phyloP scores from a whole-genome alignment of 352 stramenopile genomes.

The Phytophthora hybrid region DNA sequence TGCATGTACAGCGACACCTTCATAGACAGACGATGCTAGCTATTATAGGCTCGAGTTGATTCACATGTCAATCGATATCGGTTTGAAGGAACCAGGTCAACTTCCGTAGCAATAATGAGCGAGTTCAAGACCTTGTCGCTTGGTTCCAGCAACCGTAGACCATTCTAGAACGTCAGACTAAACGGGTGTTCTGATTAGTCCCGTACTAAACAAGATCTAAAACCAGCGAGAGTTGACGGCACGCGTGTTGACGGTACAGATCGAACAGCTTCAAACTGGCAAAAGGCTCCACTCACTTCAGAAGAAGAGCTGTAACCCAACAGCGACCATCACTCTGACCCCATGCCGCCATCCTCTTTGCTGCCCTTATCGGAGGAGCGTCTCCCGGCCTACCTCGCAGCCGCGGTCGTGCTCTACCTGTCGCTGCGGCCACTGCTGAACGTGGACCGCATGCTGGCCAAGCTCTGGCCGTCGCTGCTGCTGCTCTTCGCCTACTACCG shows the following conservation, averaged over 20 bases:
- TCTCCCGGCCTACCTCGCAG: conserved; percentile 45
- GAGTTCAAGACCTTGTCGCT: too few relatives aligned
- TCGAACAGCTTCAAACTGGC: too few relatives aligned
- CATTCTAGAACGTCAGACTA: conserved; percentile 19
- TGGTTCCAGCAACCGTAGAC: background rate
- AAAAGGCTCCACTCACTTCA: conserved; percentile 3
- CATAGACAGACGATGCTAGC: too few relatives aligned
- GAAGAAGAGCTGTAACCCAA: background rate
- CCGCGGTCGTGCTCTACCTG: conserved; percentile 58
- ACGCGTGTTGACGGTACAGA: background rate
- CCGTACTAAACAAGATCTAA: background rate
- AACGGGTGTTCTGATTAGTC: conserved; percentile 32
- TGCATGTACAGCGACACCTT: too few relatives aligned
- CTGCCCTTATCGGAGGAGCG: conserved; percentile 41
- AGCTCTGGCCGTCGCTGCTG: conserved; percentile 64
- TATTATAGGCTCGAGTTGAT: too few relatives aligned
- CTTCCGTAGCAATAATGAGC: too few relatives aligned
- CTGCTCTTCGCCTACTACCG: conserved; percentile 62
- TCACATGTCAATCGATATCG: too few relatives aligned
- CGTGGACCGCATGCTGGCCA: conserved; percentile 67
- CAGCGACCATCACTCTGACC: conserved; percentile 3
- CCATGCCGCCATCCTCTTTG: conserved; percentile 34
- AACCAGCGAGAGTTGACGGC: background rate
- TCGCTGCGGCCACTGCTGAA: conserved; percentile 74
- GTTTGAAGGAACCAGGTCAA: too few relatives aligned